phyloP scores from a whole-genome alignment of 1,284 basidiomycete genomes.

The Stereum hirsutum region DNA sequence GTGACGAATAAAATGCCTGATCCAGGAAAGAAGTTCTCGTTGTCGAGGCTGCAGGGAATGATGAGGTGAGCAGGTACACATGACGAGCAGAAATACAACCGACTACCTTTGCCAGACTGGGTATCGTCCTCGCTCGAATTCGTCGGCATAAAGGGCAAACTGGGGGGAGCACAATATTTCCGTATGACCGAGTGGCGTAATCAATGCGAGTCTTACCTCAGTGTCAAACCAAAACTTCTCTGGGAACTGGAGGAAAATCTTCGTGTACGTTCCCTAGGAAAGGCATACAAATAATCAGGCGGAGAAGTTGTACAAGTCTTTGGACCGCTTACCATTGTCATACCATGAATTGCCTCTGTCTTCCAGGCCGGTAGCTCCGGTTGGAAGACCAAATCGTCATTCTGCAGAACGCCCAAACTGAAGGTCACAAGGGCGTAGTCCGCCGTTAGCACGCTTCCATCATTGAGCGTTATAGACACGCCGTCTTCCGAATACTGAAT shows the following conservation, averaged over 20 bases:
- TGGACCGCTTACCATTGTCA: slow-evolving; percentile 43
- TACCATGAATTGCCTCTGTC: slow-evolving; percentile 53
- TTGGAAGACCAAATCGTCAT: slow-evolving; percentile 45
- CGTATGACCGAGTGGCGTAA: not conserved
- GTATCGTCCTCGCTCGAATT: slow-evolving; percentile 54
- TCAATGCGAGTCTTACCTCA: slow-evolving; percentile 29
- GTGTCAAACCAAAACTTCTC: slow-evolving; percentile 64
- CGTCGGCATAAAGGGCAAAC: slow-evolving; percentile 58
- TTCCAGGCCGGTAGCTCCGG: slow-evolving; percentile 58
- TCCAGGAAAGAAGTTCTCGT: slow-evolving; percentile 46
- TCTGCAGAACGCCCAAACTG: slow-evolving; percentile 36
- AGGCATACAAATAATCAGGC: not conserved
- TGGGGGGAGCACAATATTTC: slow-evolving; percentile 20
- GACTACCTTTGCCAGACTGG: slow-evolving; percentile 70
- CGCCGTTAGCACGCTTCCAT: slow-evolving; percentile 27
- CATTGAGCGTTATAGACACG: slow-evolving; percentile 35
- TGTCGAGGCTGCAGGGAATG: too few species aligned
- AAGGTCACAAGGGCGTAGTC: slow-evolving; percentile 24
- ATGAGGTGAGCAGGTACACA: too few species aligned
- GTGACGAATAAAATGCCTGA: slow-evolving; percentile 58
- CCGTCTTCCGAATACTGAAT: slow-evolving; percentile 37
- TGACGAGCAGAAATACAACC: too few species aligned
- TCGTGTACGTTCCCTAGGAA: slow-evolving; percentile 49
- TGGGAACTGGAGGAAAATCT: slow-evolving; percentile 61
- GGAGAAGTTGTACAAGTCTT: not conserved